Evolutionary conservation across 2,329 filamentous ascomycete species (phyloP).

Genomic region (Verticillium klebahnii): DNA sequence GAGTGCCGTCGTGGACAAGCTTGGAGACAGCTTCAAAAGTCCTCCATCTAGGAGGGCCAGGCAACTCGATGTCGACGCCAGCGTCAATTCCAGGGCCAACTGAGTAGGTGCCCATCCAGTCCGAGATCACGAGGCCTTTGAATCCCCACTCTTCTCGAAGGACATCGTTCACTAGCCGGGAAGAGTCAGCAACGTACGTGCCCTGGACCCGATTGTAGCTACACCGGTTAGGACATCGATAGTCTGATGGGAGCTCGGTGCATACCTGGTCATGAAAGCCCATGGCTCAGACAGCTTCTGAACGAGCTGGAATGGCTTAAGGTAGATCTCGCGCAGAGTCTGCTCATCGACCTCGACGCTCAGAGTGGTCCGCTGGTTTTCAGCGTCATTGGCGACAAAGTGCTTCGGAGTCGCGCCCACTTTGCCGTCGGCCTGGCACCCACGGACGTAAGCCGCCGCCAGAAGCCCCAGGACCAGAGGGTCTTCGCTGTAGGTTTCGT

Average conservation of each 20-base stretch:
- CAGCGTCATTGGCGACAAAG: constrained; percentile 28
- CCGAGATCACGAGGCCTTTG: constrained; percentile 53
- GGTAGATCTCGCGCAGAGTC: constrained; percentile 42
- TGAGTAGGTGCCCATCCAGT: constrained; percentile 54
- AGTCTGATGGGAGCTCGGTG: too few relatives aligned
- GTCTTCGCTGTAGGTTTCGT: constrained; percentile 59
- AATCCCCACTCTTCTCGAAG: constrained; percentile 54
- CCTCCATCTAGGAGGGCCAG: constrained; percentile 41
- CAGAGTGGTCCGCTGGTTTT: constrained; percentile 22
- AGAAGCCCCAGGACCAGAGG: constrained; percentile 35
- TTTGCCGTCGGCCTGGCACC: neutral
- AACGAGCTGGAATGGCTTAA: constrained; percentile 53
- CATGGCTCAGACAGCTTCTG: neutral
- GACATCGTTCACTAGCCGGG: constrained; percentile 43
- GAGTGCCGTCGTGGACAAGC: neutral
- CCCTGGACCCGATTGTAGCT: constrained; percentile 57
- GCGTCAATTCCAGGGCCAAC: constrained; percentile 44
- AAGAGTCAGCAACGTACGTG: constrained; percentile 48
- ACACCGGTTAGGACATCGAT: neutral
- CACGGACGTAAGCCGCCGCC: constrained; percentile 15
- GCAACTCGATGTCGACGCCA: constrained; percentile 57
- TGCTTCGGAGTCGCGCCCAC: constrained; percentile 1
- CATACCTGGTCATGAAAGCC: neutral
- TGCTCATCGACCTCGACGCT: constrained; percentile 24
- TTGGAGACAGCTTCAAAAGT: constrained; percentile 3